A percentile compares a stretch with the other conserved stretches of the same genome.
Conservation (phyloP, 257 asterid genomes). For the Solanum boliviense region DNA sequence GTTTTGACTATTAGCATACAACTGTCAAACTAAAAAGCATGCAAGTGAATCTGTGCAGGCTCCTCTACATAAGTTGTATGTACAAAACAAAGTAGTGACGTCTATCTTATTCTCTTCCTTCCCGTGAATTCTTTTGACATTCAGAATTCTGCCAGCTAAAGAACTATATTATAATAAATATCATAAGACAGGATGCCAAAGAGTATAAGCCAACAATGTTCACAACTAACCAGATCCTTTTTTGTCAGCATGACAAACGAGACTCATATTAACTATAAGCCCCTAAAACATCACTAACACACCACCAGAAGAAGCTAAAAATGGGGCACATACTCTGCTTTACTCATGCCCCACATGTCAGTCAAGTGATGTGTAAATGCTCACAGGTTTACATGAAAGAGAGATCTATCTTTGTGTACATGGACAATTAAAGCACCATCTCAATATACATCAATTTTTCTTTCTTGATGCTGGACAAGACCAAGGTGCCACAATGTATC, state of each 20-base stretch:
- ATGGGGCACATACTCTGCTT: background rate
- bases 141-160: background rate
- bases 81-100: background rate
- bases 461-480: background rate
- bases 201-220: background rate
- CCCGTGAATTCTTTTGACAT: background rate
- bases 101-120: background rate
- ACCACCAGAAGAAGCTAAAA: background rate
- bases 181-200: background rate
- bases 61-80: background rate
- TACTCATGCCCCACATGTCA: background rate
- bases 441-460: background rate
- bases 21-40: background rate
- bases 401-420: background rate
- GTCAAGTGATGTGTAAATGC: background rate
- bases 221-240: background rate
- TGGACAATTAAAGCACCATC: background rate
- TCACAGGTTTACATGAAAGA: background rate
- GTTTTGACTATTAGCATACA: background rate
- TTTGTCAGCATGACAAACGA: background rate
- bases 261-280: background rate
- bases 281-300: background rate
- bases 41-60: background rate
- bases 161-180: background rate
- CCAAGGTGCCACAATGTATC: background rate